These are phyloP conservation scores for Trichophyton mentagrophytes DNA, from an alignment of 2,329 filamentous ascomycete genomes.

Conservation along the genomic window DNA sequence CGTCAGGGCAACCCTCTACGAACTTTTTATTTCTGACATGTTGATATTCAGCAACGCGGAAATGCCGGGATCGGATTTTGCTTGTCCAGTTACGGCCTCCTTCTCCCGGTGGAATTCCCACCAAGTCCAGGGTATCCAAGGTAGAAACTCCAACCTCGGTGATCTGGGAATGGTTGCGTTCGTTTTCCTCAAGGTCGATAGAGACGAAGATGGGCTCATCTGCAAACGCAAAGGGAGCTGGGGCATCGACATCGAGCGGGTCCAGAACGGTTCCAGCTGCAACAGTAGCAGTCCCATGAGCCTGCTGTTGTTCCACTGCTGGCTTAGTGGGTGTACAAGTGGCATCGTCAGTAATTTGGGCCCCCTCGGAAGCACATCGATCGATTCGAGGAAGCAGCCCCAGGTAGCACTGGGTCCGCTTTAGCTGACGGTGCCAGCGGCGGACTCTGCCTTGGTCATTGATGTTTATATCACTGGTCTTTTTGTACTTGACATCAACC, in stretches of 20 bases:
- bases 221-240: conserved; percentile 38
- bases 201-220: conserved; percentile 56
- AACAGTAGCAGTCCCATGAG: conserved; percentile 17
- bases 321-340: conserved; percentile 1
- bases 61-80: conserved; percentile 57
- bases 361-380: conserved; percentile 3
- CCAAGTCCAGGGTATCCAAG: conserved; percentile 56
- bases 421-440: conserved; percentile 43
- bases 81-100: conserved; percentile 54
- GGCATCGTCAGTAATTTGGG: background rate
- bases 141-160: conserved; percentile 80
- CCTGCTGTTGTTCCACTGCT: conserved; percentile 17
- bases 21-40: conserved; percentile 55
- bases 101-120: conserved; percentile 45
- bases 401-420: conserved; percentile 56
- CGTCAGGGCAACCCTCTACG: conserved; percentile 59
- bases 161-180: conserved; percentile 51
- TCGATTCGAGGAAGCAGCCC: conserved; percentile 45
- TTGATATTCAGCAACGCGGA: conserved; percentile 59
- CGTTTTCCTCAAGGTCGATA: conserved; percentile 74
- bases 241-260: conserved; percentile 35
- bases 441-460: conserved; percentile 26
- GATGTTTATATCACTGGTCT: too few species aligned
- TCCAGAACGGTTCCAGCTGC: conserved; percentile 18
- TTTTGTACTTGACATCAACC: conserved; percentile 36